Evolutionary conservation across 2,329 filamentous ascomycete species (phyloP), one percentile per base, ranked within the genome.

Genomic region (Diaporthe citriasiana): DNA sequence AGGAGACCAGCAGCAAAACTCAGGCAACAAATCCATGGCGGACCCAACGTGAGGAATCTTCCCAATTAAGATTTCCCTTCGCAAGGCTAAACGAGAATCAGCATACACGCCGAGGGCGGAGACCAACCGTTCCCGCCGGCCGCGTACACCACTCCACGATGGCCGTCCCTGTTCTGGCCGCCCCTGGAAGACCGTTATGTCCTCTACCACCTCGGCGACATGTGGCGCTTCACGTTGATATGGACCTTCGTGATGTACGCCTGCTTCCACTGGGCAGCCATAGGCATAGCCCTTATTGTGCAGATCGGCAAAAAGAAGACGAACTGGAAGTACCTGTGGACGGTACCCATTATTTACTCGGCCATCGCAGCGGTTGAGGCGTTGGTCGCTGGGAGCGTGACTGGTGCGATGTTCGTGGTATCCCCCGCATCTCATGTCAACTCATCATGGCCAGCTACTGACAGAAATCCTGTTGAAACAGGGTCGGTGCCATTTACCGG

Each of bases 241-340:
- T 98, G 95, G 95, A 97, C 95, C 0, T 84, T 97, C 50, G 90
- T 97, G 40, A 90, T 95, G 77, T 96, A 94, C 78, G 91, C 89
- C 45, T 87, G 91, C 27, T 93, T 95, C 76, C 94, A 98, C 81
- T 79, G 95, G 25, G 88, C 91, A 45, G 93, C 93, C 3, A 91
- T 93, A 0, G 84, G 88, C 17, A 93, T 94, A 80, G 94, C 94
- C 3, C 87, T 95, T 77, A 85, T 90, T 56, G 92, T 95, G 79
- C 94, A 97, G 82, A 90, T 87, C 50, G 87, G 86, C 77, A 90
- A 89, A 80, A 84, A 84, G 38, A 86, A 84, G 50, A 87, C 86
- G 60, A 82, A 83, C 78, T 90, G 88, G 89, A 89, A 87, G 76
- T 89, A 88, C 77, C 85, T 97, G 68, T 95, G 94, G 92, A 86